Base-by-base conservation (phyloP, 2,329 filamentous ascomycete species). In the Sclerotiophoma versabilis region DNA sequence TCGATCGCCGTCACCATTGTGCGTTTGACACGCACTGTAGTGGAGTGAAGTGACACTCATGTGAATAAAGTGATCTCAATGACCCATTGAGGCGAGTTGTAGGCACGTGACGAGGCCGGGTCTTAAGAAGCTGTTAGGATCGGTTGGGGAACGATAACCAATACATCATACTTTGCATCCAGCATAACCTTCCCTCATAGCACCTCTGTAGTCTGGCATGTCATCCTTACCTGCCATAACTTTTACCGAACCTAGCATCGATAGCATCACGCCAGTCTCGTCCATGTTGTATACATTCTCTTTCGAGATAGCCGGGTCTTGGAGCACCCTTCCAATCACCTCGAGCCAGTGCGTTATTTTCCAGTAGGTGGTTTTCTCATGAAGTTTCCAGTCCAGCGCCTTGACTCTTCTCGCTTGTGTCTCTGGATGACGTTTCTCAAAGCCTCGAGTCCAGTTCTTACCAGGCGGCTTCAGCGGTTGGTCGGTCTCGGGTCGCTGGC, bases 301-400 rank as follows among this genome's bases (percentile, higher is more conserved):
- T 36, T 47, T 43, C 1, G 44, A 15, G 20, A 69, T 44, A 39
- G 10, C 39, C 14, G 53, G 50, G 7, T 64, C 48, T 3, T 57
- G 9, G 36, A 69, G 39, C 3, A 54, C 59, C 36, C 30, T 38
- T 10, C 45, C 42, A 32, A 69, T 65, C 9, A 64, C 52, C 15
- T 65, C 48, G 48, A 69, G 67, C 65, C 47, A 68, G 17, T 66
- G 38, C 46, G 22, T 49, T 0, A 66, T 49, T 58, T 70, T 68
- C 10, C 41, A 14, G 45, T 63, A 57, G 10, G 58, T 66, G 46
- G 62, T 59, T 0, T 55, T 59, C 17, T 64, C 58, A 25, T 67
- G 39, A 9, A 55, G 54, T 10, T 66, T 62, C 63, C 54, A 69
- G 45, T 66, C 62, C 26, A 63, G 29, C 30, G 58, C 39, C 32